Evolutionary conservation across 1,284 basidiomycete species (phyloP), one percentile per base, ranked within the genome.

Genomic region (Athelia psychrophila): DNA sequence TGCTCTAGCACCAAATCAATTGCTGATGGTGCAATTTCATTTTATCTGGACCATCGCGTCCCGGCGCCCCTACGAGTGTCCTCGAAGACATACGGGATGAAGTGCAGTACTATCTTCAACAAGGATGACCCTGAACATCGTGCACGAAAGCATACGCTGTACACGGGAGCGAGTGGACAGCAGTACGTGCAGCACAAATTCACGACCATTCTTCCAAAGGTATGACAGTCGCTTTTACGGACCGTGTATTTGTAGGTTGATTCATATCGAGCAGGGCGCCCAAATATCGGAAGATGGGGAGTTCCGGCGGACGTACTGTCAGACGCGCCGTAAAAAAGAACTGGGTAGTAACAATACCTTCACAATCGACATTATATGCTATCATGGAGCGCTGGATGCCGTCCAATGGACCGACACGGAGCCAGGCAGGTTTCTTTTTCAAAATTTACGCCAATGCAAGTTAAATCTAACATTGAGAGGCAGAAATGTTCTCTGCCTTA

Each of bases 1-100:
- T n/a, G n/a, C n/a, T n/a, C n/a, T n/a, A 76, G 74, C 20, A 75
- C 73, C 56, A 77, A 75, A 35, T 75, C 73, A 2, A 74, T 77
- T 3, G 66, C 75, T 3, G 71, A 77, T 30, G 75, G 75, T 4
- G 72, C 75, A 2, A 57, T 76, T 12, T 73, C 69, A 0, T 77
- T 65, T 48, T 70, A 68, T 42, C 44, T 77, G 24, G 64, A 74
- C 50, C 70, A 67, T 47, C 62, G 66, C 3, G 75, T 76, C 1
- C 58, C 64, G 9, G 58, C 62, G n/a, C n/a, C n/a, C n/a, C n/a
- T n/a, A 1, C 58, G 74, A 24, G 61, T 74, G 13, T 60, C 74
- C 1, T 71, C 61, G 54, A 51, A 60, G 16, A 65, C 66, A 0
- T 74, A 73, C 51, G 75, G 75, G 2, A n/a, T n/a, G n/a, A n/a